Evolutionary conservation across 139 green algal species (phyloP).

Genomic region (Klebsormidium nitens): DNA sequence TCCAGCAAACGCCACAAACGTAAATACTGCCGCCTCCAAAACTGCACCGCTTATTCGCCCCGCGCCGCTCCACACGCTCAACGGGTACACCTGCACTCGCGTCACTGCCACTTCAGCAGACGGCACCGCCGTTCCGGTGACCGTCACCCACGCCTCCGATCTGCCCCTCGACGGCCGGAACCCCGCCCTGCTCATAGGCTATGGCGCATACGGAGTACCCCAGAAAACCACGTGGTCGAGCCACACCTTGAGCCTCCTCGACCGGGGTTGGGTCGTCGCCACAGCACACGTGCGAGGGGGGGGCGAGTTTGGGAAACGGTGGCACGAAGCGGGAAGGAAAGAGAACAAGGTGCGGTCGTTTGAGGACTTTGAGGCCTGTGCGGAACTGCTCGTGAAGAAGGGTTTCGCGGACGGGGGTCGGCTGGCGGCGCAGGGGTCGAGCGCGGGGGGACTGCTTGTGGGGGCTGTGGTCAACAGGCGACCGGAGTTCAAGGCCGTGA

Average conservation of each 20-base stretch:
- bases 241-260: constrained; percentile 30
- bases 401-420: constrained; percentile 1
- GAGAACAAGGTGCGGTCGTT: constrained; percentile 32
- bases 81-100: constrained; percentile 3
- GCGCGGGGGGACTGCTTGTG: constrained; percentile 41
- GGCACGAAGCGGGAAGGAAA: constrained; percentile 32
- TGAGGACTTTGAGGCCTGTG: constrained; percentile 43
- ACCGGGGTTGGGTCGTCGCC: constrained; percentile 40
- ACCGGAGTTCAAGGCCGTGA: constrained; percentile 30
- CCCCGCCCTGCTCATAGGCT: constrained; percentile 27
- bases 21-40: no score
- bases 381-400: constrained; percentile 10
- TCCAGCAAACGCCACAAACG: constrained; percentile 15
- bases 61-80: background rate
- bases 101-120: constrained; percentile 1
- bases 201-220: constrained; percentile 32
- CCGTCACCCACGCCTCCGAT: constrained; percentile 6
- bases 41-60: no score
- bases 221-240: constrained; percentile 21
- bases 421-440: constrained; percentile 29
- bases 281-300: constrained; percentile 45
- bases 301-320: constrained; percentile 39
- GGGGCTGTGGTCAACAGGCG: constrained; percentile 30
- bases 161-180: background rate
- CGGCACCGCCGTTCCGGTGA: constrained; percentile 23